Evolutionary conservation across 2,329 filamentous ascomycete species (phyloP), one percentile per base, ranked within the genome.

Genomic region (Dendryphion nanum): DNA sequence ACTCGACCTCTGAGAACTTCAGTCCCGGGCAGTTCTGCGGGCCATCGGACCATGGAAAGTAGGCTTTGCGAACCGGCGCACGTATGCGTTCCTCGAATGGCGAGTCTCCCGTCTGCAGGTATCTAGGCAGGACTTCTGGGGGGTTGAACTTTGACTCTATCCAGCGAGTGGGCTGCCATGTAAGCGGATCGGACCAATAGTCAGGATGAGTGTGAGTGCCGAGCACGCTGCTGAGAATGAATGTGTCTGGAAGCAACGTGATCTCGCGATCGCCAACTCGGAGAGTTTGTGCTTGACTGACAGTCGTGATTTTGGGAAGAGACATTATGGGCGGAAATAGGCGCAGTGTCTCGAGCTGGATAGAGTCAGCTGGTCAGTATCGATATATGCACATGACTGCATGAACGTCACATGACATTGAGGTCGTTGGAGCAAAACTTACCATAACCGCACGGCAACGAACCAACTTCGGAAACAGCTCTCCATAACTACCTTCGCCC

Each of bases 321-420:
- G 43, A 42, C 4, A 53, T 33, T 5, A 71, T 61, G 0, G 66
- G 63, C 0, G 62, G 58, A 32, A 68, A 72, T 0, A 73, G 55
- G 5, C 70, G 69, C 6, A 74, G 45, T 1, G 66, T 69, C 50
- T 75, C 72, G 21, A 62, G 58, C 58, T 75, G 16, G 18, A n/a
- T n/a, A n/a, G n/a, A n/a, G n/a, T n/a, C n/a, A n/a, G n/a, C n/a
- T n/a, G n/a, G n/a, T n/a, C n/a, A n/a, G n/a, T n/a, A n/a, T n/a
- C n/a, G n/a, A n/a, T n/a, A n/a, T n/a, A n/a, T n/a, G n/a, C n/a
- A n/a, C n/a, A n/a, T n/a, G n/a, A n/a, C n/a, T n/a, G n/a, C n/a
- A n/a, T n/a, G n/a, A n/a, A n/a, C n/a, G n/a, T n/a, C n/a, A n/a
- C n/a, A n/a, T n/a, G n/a, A n/a, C n/a, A n/a, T n/a, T n/a, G n/a